Percentiles rank a stretch among this genome's conserved stretches.
Evolutionary conservation across 2,329 filamentous ascomycete species (phyloP).

Genomic region (Neoscytalidium dimidiatum): DNA sequence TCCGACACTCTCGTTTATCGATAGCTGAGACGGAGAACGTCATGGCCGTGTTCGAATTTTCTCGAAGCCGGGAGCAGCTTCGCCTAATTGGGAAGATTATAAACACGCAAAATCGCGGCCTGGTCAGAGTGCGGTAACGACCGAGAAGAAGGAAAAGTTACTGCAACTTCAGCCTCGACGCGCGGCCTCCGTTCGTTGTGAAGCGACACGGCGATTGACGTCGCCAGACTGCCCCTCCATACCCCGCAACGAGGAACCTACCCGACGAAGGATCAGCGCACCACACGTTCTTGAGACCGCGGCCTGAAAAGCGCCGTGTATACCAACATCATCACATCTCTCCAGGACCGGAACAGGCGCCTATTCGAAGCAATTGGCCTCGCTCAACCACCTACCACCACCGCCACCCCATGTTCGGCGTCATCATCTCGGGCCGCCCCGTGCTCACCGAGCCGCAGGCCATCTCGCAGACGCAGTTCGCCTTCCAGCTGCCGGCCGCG

Average conservation of each 20-base stretch:
- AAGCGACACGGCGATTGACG: not conserved
- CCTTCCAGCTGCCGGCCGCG: conserved; percentile 65
- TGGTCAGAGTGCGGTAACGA: not conserved
- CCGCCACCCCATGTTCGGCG: conserved; percentile 60
- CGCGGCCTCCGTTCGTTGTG: not conserved
- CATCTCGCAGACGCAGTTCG: conserved; percentile 62
- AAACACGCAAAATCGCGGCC: conserved; percentile 11
- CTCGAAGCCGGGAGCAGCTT: conserved; percentile 16
- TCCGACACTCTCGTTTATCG: conserved; percentile 2
- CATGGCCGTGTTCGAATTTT: conserved; percentile 16
- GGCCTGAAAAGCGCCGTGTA: not conserved
- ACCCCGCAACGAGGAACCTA: not conserved
- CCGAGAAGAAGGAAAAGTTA: not conserved
- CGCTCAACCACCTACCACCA: too few species aligned
- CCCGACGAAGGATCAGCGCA: not conserved
- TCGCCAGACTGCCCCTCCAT: not conserved
- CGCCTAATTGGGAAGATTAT: conserved; percentile 5
- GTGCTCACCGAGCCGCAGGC: conserved; percentile 59
- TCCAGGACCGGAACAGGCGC: not conserved
- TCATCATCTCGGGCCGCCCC: conserved; percentile 62
- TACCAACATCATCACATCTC: not conserved
- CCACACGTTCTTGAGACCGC: too few species aligned
- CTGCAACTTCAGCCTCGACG: not conserved
- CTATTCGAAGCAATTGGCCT: not conserved
- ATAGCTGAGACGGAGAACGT: conserved; percentile 1